Conservation (phyloP, 192 early-diverging fungal genomes). For the Geranomyces michiganensis region DNA sequence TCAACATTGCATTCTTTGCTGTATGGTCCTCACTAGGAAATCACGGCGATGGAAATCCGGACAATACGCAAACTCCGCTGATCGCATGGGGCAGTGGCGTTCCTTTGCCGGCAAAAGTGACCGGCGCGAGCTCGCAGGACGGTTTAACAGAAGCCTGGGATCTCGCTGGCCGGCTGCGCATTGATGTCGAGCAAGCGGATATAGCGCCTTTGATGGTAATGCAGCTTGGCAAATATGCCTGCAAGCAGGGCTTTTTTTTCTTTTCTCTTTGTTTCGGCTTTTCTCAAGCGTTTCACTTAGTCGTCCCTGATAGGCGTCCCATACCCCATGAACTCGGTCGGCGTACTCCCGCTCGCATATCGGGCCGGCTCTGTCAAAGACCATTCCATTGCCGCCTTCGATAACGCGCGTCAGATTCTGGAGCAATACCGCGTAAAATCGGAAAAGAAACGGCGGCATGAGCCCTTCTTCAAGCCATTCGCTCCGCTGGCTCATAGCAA, state of each 20-base stretch:
- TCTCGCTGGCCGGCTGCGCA: constrained; percentile 61
- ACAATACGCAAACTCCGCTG: constrained; percentile 92
- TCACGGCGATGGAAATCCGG: constrained; percentile 95
- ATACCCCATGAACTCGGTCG: constrained; percentile 93
- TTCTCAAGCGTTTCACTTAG: constrained; percentile 38
- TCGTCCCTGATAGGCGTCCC: constrained; percentile 82
- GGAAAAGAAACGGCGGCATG: constrained; percentile 74
- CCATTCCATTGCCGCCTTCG: constrained; percentile 75
- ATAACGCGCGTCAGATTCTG: constrained; percentile 83
- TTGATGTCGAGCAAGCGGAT: constrained; percentile 93
- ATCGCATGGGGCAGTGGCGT: constrained; percentile 95
- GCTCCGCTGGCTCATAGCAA: constrained; percentile 52
- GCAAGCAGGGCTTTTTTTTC: background rate
- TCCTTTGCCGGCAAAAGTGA: constrained; percentile 54
- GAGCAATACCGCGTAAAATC: constrained; percentile 85
- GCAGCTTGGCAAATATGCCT: background rate
- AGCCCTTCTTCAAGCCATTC: constrained; percentile 82
- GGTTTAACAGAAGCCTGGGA: constrained; percentile 68
- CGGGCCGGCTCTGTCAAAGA: constrained; percentile 71
- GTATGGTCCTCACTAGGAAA: constrained; percentile 53
- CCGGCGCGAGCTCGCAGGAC: background rate
- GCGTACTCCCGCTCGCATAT: constrained; percentile 81
- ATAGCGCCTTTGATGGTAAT: constrained; percentile 92
- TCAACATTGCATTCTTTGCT: too few relatives aligned
- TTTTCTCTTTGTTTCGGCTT: background rate